A percentile compares a stretch with the other conserved stretches of the same genome.
Evolutionary conservation across 257 asterid species (phyloP).

Genomic region (Penstemon newberryi): DNA sequence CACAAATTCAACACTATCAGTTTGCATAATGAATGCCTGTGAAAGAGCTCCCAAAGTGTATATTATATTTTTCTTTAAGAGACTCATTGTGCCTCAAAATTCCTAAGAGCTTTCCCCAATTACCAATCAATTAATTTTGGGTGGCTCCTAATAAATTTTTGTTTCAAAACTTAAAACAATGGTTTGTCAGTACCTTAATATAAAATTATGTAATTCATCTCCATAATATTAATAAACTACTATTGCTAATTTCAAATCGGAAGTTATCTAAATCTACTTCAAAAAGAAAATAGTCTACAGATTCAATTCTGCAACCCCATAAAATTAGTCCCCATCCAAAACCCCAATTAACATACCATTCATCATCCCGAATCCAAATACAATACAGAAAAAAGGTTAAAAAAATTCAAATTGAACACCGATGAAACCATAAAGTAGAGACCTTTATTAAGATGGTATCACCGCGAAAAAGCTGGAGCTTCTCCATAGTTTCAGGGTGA

Average conservation of each 20-base stretch:
- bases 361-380: background rate
- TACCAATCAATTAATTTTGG: too few relatives aligned
- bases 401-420: background rate
- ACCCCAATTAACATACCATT: background rate
- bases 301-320: background rate
- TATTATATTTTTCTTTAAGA: too few relatives aligned
- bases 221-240: too few relatives aligned
- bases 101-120: background rate
- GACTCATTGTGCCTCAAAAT: background rate
- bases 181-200: too few relatives aligned
- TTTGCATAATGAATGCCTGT: background rate
- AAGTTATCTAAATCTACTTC: too few relatives aligned
- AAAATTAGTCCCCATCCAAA: background rate
- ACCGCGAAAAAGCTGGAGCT: conserved; percentile 86
- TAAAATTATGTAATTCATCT: too few relatives aligned
- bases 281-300: background rate
- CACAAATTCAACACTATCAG: background rate
- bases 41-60: background rate
- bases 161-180: background rate
- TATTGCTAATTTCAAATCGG: too few relatives aligned
- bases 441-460: conserved; percentile 83
- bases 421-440: background rate
- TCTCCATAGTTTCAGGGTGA: conserved; percentile 81
- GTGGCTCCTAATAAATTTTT: background rate
- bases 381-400: background rate